Base-by-base conservation (phyloP, 805 yeast genomes). In the Wickerhamiella nectarea region DNA sequence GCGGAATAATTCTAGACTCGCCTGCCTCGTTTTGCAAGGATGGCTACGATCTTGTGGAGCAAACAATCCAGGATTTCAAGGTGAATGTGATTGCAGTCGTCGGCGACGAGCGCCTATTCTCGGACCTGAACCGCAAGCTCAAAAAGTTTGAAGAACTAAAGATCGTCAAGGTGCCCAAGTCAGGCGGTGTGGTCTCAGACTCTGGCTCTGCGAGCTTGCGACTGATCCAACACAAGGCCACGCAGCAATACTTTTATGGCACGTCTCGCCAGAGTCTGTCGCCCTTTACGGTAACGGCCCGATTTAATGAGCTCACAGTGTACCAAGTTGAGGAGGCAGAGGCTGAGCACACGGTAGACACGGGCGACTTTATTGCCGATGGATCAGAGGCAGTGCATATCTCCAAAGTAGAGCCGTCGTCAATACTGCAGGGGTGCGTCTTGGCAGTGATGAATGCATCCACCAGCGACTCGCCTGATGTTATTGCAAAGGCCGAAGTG, bases 201-300 rank as follows among this genome's bases (percentile, higher is more conserved):
- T 89, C 80, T 47, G 89, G 78, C 43, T 66, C 73, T 10, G 41
- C 47, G 9, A 85, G 68, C 56, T 66, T 69, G 29, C 69, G 97
- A 55, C 74, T 78, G 29, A 43, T 71, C 18, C 97, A 89, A 59
- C 84, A 86, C 53, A 70, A 74, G 34, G 67, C 79, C 4, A 85
- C 89, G 43, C 76, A 76, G 56, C 93, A 87, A 56, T 91, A 91
- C 60, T 91, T 91, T 55, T 85, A 91, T 56, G 98, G 98, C 2
- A 72, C 72, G 5, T 62, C 69, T 15, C 69, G 69, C 36, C 70
- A 75, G 4, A 48, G 54, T n/a, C 67, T 91, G 43, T 79, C 93
- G 15, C 97, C 99, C 2, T 87, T 78, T 60, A 81, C 93, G 4
- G 74, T 85, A 1, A 84, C 86, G 18, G 76, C 78, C 2, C 84